A percentile compares a stretch with the other conserved stretches of the same genome.
phyloP scores from a whole-genome alignment of 768 basidiomycete species.

The Paxillus involutus region DNA sequence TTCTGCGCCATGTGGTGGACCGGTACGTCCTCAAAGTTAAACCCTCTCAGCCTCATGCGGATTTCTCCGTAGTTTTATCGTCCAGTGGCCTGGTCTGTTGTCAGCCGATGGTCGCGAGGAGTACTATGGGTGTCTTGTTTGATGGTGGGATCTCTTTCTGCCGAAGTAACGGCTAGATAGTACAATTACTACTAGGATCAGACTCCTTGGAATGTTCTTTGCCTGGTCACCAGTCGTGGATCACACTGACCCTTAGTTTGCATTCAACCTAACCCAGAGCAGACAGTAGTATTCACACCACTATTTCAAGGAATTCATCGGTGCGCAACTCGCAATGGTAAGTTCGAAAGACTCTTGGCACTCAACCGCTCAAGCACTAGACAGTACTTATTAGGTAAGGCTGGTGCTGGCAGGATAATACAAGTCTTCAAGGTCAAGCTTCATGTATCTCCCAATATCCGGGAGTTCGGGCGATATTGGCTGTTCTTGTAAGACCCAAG shows the following conservation, averaged over 20 bases:
- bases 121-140: slow-evolving; percentile 68
- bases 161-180: not conserved
- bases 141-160: slow-evolving; percentile 18
- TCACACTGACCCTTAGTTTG: not conserved
- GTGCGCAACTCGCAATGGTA: not conserved
- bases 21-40: slow-evolving; percentile 66
- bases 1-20: slow-evolving; percentile 82
- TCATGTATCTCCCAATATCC: not conserved
- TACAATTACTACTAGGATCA: not conserved
- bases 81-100: slow-evolving; percentile 80
- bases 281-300: not conserved
- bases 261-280: not conserved
- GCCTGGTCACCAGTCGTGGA: not conserved
- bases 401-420: too few species aligned
- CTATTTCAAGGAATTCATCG: not conserved
- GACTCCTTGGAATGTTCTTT: not conserved
- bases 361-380: too few species aligned
- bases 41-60: slow-evolving; percentile 8
- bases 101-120: slow-evolving; percentile 43
- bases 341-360: too few species aligned
- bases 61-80: slow-evolving; percentile 62
- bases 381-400: not conserved
- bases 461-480: not conserved
- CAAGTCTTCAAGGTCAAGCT: not conserved
- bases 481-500: too few species aligned